Evolutionary conservation across 1,284 basidiomycete species (phyloP), one percentile per base, ranked within the genome.

Genomic region (Kalmanozyma brasiliensis): DNA sequence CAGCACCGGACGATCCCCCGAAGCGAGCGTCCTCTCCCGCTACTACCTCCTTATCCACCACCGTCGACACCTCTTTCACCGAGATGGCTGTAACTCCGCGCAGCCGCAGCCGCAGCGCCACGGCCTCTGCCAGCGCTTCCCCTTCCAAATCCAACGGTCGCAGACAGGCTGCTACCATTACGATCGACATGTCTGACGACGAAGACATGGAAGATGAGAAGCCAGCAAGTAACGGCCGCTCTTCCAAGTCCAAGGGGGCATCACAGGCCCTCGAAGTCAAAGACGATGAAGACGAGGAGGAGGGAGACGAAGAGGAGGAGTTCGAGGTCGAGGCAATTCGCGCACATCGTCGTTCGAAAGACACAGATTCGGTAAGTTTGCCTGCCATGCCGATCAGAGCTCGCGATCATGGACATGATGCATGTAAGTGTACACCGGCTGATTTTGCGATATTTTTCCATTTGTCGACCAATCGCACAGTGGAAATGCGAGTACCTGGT

Each of bases 311-410:
- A 11, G 51, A 56, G 5, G 59, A 65, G 8, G 71, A 73, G 19
- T 73, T 60, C 49, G 71, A 69, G 43, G 59, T 73, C 32, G 71
- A 73, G 24, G 55, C 33, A 16, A 49, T 73, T 22, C 49, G 52
- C 34, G 29, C 40, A 5, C 71, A 73, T 30, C 58, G 58, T 17
- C 43, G 49, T 8, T 13, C 17, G 20, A 64, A 51, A 34, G 59
- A 46, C 2, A 13, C 41, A 3, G 29, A 61, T 13, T 37, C 55
- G 17, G 69, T 67, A 46, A 52, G 52, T 52, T 23, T 29, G 8
- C 35, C 6, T 23, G 33, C 22, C 38, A 14, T 23, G 7, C 20
- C 26, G 22, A 38, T n/a, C 9, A 6, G 14, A 8, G 8, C 22
- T 36, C 43, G n/a, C 32, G 36, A n/a, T n/a, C n/a, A n/a, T n/a